Evolutionary conservation across 495 filamentous ascomycete genomes (phyloP), one percentile per base, ranked within the genome.

Genomic region (Aspergillus cristatus): DNA sequence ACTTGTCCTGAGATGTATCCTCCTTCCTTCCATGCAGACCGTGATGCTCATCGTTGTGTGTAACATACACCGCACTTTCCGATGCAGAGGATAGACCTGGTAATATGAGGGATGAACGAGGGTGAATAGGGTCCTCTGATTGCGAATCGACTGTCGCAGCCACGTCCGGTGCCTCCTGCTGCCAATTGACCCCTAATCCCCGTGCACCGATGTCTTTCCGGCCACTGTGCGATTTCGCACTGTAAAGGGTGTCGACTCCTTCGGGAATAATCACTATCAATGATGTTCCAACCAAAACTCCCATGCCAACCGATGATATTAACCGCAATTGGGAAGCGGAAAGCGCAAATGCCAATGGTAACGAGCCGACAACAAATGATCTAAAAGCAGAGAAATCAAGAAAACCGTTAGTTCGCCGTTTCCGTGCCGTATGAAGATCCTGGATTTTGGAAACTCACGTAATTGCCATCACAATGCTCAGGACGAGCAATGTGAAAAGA

Each of bases 221-320:
- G 37, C 31, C 35, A 18, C 42, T 40, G 13, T 55, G 39, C 10
- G 57, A 35, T 24, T 58, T 71, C 7, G 80, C 70, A 46, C 74
- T 78, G 53, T 94, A 88, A 34, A 96, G 66, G 6, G 91, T 91
- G 51, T 96, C 91, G 34, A 97, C 78, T 12, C 91, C 91, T 58
- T 98, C 91, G 0, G 91, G 91, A 51, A 98, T 94, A 55, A 98
- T 98, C 2, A 98, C 86, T 39, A 97, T 88, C 47, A 98, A 73
- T 7, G 87, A 86, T 24, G 90, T 97, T 25, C 91, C 91, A 14
- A 98, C 88, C 6, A 98, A 69, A 12, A 98, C 81, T 28, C 91
- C 91, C 67, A 95, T 86, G 20, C 91, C 91, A 54, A 98, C 78
- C 14, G 87, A 86, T 8, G 88, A 88, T 57, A 97, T 85, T 25